A percentile compares a stretch with the other conserved stretches of the same genome.
phyloP scores from a whole-genome alignment of 2,329 filamentous ascomycete species.

The Stagonosporopsis tanaceti region DNA sequence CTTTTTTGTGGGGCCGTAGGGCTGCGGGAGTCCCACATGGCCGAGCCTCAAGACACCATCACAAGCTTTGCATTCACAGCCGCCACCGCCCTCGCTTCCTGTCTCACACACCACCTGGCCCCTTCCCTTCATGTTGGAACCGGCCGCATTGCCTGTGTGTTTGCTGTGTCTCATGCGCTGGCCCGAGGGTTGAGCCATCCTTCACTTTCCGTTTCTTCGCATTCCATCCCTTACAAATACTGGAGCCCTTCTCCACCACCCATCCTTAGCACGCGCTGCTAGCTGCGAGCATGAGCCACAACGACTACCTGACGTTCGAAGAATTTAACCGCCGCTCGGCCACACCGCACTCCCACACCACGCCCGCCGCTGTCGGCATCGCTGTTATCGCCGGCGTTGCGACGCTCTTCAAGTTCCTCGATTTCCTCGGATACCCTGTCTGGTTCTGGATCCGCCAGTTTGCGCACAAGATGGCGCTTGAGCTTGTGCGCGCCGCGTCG shows the following conservation, averaged over 20 bases:
- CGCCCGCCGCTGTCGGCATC: slow-evolving; percentile 29
- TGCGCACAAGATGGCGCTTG: slow-evolving; percentile 24
- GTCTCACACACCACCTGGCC: slow-evolving; percentile 10
- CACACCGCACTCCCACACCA: slow-evolving; percentile 20
- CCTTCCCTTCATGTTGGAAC: slow-evolving; percentile 47
- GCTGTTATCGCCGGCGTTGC: slow-evolving; percentile 34
- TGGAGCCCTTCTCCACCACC: slow-evolving; percentile 17
- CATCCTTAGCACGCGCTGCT: slow-evolving; percentile 2
- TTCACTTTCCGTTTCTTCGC: slow-evolving; percentile 17
- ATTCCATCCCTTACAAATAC: slow-evolving; percentile 21
- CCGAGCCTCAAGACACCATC: slow-evolving; percentile 12
- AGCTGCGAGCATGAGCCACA: slow-evolving; percentile 31
- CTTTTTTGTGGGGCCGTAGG: slow-evolving; percentile 17
- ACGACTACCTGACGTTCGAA: slow-evolving; percentile 28
- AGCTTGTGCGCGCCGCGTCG: slow-evolving; percentile 20
- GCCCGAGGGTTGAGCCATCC: slow-evolving; percentile 42
- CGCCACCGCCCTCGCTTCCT: slow-evolving; percentile 23
- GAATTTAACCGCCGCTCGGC: slow-evolving; percentile 27
- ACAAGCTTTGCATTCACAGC: slow-evolving; percentile 27
- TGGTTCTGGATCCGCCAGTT: slow-evolving; percentile 63
- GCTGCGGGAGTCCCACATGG: slow-evolving; percentile 13
- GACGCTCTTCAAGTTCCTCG: slow-evolving; percentile 40
- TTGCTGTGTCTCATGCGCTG: slow-evolving; percentile 45
- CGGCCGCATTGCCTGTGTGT: slow-evolving; percentile 33
- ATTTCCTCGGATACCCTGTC: slow-evolving; percentile 42